Evolutionary conservation across 139 green algal genomes (phyloP).

Genomic region (Spirogloea muscicola): DNA sequence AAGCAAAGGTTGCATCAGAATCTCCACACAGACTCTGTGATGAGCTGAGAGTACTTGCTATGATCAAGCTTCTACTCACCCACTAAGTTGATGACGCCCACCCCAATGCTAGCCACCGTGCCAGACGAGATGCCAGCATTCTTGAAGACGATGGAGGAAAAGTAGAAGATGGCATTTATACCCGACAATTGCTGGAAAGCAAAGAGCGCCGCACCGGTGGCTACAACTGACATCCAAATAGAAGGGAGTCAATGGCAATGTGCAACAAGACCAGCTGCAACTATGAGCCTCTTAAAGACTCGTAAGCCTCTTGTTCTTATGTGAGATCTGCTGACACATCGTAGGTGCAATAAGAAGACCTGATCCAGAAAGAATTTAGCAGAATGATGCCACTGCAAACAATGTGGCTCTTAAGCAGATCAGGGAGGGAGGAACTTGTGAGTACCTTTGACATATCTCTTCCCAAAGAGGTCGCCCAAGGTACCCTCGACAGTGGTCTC

Average conservation of each 20-base stretch:
- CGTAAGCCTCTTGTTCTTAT: too few species aligned
- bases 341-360: too few species aligned
- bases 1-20: background rate
- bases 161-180: constrained; percentile 93
- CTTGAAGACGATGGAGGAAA: constrained; percentile 82
- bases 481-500: constrained; percentile 3
- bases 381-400: too few species aligned
- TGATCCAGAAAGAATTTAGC: too few species aligned
- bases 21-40: background rate
- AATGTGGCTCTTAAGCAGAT: too few species aligned
- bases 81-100: constrained; percentile 79
- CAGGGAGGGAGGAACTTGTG: too few species aligned
- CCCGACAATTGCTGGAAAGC: constrained; percentile 86
- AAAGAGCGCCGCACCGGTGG: constrained; percentile 61
- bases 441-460: constrained; percentile 27
- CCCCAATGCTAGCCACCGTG: constrained; percentile 72
- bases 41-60: background rate
- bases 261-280: too few species aligned
- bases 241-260: too few species aligned
- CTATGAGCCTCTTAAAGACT: too few species aligned
- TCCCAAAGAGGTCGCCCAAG: constrained; percentile 7
- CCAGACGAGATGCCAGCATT: constrained; percentile 75
- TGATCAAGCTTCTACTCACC: background rate
- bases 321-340: too few species aligned
- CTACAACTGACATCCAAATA: constrained; percentile 10